phyloP scores from a whole-genome alignment of 805 yeast species.

The Schwanniomyces vanrijiae region DNA sequence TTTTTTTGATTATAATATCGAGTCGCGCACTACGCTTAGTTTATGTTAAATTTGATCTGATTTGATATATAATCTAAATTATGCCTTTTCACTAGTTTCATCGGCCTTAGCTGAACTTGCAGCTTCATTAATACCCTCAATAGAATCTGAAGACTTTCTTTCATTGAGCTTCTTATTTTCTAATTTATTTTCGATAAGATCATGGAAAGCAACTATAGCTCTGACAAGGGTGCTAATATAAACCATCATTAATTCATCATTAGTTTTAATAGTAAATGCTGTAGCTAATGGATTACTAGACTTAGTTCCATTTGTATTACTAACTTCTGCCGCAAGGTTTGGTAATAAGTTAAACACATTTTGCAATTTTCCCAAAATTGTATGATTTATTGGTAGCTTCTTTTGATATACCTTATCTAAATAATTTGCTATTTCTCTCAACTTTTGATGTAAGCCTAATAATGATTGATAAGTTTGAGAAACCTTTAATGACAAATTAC shows the following conservation, averaged over 20 bases:
- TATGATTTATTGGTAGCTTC: slow-evolving; percentile 83
- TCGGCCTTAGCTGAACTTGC: not conserved
- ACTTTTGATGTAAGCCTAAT: slow-evolving; percentile 77
- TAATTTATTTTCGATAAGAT: slow-evolving; percentile 92
- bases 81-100: not conserved
- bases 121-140: not conserved
- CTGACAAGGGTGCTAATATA: slow-evolving; percentile 88
- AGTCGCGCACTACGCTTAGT: not conserved
- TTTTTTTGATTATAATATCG: not conserved
- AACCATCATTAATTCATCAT: slow-evolving; percentile 93
- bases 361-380: slow-evolving; percentile 87
- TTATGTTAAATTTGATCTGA: not conserved
- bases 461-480: slow-evolving; percentile 88
- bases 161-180: slow-evolving; percentile 62
- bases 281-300: slow-evolving; percentile 59
- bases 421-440: slow-evolving; percentile 75
- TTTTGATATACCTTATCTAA: slow-evolving; percentile 70
- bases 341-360: slow-evolving; percentile 94
- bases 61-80: not conserved
- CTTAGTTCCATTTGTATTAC: slow-evolving; percentile 7
- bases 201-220: slow-evolving; percentile 94
- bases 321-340: slow-evolving; percentile 46
- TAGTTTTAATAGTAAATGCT: slow-evolving; percentile 89
- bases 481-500: slow-evolving; percentile 79
- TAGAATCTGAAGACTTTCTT: slow-evolving; percentile 25